Evolutionary conservation across 2,329 filamentous ascomycete genomes (phyloP), one percentile per base, ranked within the genome.

Genomic region (Cladobotryum protrusum): DNA sequence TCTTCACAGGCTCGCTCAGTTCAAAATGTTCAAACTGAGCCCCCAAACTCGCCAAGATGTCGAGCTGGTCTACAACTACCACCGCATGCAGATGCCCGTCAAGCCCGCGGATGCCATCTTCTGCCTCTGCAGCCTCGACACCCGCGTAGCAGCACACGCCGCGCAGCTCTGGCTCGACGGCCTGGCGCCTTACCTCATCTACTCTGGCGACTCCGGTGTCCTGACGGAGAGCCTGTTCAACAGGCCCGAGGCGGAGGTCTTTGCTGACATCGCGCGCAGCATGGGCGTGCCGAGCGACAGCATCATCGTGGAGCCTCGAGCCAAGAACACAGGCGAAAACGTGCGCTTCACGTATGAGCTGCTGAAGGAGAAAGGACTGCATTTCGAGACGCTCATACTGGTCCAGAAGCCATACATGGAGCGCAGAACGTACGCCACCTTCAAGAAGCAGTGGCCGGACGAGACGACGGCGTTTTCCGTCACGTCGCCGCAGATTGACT

Each of bases 381-480:
- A 35, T 0, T 47, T 51, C 1, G 51, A 57, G 29, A 67, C 62
- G 2, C 65, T 75, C 29, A 60, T 75, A 14, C 61, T 75, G 1
- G 72, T 75, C 8, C 72, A 75, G 57, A 75, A 75, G 58, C 72
- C 72, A 19, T 75, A 75, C 51, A 75, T 75, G 72, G 72, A 74
- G 58, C 59, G 72, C 33, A 59, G 72, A 5, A 72, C 72, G 4
- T 74, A 67, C 39, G 72, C 72, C 1, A 75, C 72, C 0, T 75
- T 75, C 52, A 63, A 61, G 52, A 72, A 68, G 61, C 72, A 75
- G 60, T 75, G 72, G 72, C 72, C 71, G 0, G 67, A 66, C 15
- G 48, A 55, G 15, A 48, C 33, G 24, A 61, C 64, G 1, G 52
- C 54, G 4, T 70, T 74, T 34, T 60, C 59, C 1, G 71, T 75